These are phyloP conservation scores for Carex scoparia DNA, from an alignment of 176 grass and related monocot species.

Conservation along the genomic window DNA sequence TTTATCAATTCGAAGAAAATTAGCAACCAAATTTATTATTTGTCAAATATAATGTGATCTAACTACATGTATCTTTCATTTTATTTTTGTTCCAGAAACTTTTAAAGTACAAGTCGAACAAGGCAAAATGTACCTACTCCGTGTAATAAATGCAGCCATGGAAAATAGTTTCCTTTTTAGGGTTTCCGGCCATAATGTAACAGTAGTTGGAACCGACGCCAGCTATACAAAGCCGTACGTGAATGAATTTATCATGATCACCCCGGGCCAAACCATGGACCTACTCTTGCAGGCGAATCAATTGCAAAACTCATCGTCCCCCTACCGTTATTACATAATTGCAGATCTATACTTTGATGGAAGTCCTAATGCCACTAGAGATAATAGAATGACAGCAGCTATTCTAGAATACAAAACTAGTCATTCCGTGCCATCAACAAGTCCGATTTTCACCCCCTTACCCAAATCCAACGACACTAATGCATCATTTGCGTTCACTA, in stretches of 20 bases:
- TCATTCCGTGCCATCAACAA: neutral
- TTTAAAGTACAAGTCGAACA: constrained; percentile 45
- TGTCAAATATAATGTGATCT: neutral
- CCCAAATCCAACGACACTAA: constrained; percentile 33
- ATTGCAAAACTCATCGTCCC: neutral
- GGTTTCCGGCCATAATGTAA: constrained; percentile 56
- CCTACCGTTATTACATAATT: constrained; percentile 61
- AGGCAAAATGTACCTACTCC: constrained; percentile 42
- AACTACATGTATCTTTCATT: neutral
- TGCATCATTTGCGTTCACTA: constrained; percentile 36
- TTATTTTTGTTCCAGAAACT: neutral
- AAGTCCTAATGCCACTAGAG: neutral
- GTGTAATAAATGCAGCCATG: constrained; percentile 65
- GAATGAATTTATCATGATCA: constrained; percentile 65
- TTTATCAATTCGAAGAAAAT: neutral
- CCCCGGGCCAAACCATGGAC: constrained; percentile 80
- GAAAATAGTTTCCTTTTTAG: constrained; percentile 65
- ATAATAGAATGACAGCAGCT: constrained; percentile 20
- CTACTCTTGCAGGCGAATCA: constrained; percentile 46
- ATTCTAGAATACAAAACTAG: constrained; percentile 56
- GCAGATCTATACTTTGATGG: constrained; percentile 27
- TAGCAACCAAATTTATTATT: neutral
- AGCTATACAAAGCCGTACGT: constrained; percentile 59
- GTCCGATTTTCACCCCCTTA: constrained; percentile 25
- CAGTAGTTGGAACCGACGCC: constrained; percentile 66